Evolutionary conservation across 177 flowering plant species (phyloP).

Genomic region (Telopea speciosissima): DNA sequence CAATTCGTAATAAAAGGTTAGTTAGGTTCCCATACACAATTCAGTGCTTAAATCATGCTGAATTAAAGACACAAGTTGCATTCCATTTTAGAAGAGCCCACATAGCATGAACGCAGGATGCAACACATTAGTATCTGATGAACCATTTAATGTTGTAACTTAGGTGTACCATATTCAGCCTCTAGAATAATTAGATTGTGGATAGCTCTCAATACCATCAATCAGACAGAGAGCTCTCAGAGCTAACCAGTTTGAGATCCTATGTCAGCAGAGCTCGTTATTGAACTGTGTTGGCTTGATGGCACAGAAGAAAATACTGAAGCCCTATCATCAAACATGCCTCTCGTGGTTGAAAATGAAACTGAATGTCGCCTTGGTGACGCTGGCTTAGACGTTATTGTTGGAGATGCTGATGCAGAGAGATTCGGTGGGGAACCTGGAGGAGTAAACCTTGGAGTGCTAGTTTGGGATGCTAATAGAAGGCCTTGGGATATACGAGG

Average conservation of each 20-base stretch:
- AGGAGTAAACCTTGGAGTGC: slow-evolving; percentile 78
- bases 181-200: neutral
- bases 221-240: slow-evolving; percentile 2
- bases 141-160: neutral
- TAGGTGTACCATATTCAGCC: neutral
- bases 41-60: neutral
- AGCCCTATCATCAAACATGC: slow-evolving; percentile 56
- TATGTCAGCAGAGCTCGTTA: slow-evolving; percentile 40
- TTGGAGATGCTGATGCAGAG: slow-evolving; percentile 65
- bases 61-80: neutral
- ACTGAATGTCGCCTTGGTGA: slow-evolving; percentile 77
- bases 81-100: neutral
- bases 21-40: neutral
- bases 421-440: slow-evolving; percentile 74
- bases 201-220: neutral
- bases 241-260: slow-evolving; percentile 59
- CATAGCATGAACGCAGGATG: neutral
- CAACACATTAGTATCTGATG: neutral
- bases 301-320: slow-evolving; percentile 48
- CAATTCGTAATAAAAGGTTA: no score
- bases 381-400: slow-evolving; percentile 50
- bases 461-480: slow-evolving; percentile 62
- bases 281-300: slow-evolving; percentile 44
- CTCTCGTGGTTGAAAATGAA: slow-evolving; percentile 63
- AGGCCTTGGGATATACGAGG: slow-evolving; percentile 49